These are phyloP conservation scores for Darksidea phi DNA, from an alignment of 495 filamentous ascomycete species.

Conservation along the genomic window DNA sequence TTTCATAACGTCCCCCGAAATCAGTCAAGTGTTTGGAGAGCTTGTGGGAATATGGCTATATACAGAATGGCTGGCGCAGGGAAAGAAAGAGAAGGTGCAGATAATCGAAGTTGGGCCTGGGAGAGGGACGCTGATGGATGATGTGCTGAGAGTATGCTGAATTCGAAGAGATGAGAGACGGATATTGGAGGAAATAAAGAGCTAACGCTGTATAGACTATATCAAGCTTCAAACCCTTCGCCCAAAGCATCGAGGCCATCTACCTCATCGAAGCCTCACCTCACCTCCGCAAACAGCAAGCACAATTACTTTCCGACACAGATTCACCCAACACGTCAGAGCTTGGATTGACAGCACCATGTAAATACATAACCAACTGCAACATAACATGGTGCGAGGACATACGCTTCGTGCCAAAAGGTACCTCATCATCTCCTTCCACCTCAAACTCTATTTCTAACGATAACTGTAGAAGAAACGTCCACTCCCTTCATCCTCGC, in stretches of 20 bases:
- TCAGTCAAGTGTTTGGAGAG: conserved; percentile 95
- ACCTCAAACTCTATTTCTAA: background rate
- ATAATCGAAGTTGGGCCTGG: conserved; percentile 93
- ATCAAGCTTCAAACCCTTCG: conserved; percentile 73
- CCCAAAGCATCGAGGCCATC: conserved; percentile 73
- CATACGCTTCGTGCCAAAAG: conserved; percentile 74
- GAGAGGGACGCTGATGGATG: conserved; percentile 94
- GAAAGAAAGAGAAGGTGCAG: conserved; percentile 68
- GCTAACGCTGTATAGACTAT: conserved; percentile 61
- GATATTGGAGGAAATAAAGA: background rate
- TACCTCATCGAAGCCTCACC: conserved; percentile 90
- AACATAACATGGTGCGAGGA: conserved; percentile 86
- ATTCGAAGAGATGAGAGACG: background rate
- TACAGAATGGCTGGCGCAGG: conserved; percentile 93
- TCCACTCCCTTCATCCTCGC: conserved; percentile 91
- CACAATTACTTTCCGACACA: conserved; percentile 77
- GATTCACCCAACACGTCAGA: conserved; percentile 66
- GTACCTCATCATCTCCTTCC: conserved; percentile 40
- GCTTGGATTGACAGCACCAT: conserved; percentile 70
- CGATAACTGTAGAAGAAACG: conserved; percentile 42
- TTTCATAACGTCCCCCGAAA: conserved; percentile 95
- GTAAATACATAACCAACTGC: conserved; percentile 68
- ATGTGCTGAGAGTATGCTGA: conserved; percentile 76
- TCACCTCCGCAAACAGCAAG: conserved; percentile 71
- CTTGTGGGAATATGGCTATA: conserved; percentile 91